Base-by-base conservation (phyloP, 2,329 filamentous ascomycete genomes). In the Calycina herbarum region DNA sequence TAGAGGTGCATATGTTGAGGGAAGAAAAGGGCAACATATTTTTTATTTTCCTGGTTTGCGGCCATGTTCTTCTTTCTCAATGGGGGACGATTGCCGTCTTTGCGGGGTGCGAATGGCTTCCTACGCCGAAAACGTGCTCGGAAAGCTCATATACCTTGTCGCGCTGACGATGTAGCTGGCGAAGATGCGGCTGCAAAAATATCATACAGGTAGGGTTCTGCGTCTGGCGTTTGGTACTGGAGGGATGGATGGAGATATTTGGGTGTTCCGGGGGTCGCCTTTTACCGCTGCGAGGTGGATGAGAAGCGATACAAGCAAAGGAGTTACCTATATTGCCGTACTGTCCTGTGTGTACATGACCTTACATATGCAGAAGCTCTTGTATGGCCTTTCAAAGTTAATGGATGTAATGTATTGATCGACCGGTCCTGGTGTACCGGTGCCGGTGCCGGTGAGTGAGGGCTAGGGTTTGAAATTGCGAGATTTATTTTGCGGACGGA, bases 341-440 rank as follows among this genome's bases (percentile, higher is more conserved):
- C 57, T 35, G 29, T 59, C 24, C 57, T 38, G 6, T 51, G n/a
- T 35, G 59, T 48, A 61, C 59, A 61, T 45, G 15, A 29, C 35
- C n/a, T 10, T 29, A 61, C 40, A 48, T 24, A 51, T 31, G 29
- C 29, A 51, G 45, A 10, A 8, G 45, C 35, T 27, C 33, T 24
- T 27, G 29, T 27, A 33, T 17, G 57, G 29, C 35, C 29, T 24
- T 45, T 29, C 59, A 40, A 20, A 48, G 40, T 11, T 42, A 61
- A 65, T 24, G 31, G 29, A 35, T 42, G 33, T 40, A 59, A 27
- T 61, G 15, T 48, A 61, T 27, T 29, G 40, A 61, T 61, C 59
- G 59, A 31, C 59, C 59, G 38, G 59, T 40, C 31, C 17, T 29
- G 20, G 15, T 38, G 40, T 61, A 33, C n/a, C n/a, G n/a, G n/a